Conservation (phyloP, 352 stramenopile species). For the Phytophthora rubi region DNA sequence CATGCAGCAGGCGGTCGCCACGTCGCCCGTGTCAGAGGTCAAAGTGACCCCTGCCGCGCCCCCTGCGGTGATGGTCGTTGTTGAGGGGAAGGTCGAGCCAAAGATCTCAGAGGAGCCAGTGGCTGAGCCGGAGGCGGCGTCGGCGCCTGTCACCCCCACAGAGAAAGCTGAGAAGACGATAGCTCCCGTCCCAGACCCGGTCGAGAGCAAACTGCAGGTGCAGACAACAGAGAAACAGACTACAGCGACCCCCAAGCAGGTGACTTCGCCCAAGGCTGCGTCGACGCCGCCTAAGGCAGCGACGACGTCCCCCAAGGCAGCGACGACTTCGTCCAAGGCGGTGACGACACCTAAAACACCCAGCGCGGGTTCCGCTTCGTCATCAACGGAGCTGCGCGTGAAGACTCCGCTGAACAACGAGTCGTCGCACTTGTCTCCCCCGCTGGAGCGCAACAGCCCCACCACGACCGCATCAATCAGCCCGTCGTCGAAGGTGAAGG, state of each 20-base stretch:
- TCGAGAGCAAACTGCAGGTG: slow-evolving; percentile 27
- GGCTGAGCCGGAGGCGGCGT: background rate
- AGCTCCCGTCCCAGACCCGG: background rate
- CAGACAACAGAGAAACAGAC: slow-evolving; percentile 10
- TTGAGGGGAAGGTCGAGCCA: slow-evolving; percentile 8
- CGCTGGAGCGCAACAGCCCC: slow-evolving; percentile 51
- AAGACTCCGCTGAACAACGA: slow-evolving; percentile 53
- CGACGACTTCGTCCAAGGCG: slow-evolving; percentile 8
- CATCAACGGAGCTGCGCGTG: slow-evolving; percentile 46
- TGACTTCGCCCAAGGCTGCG: background rate
- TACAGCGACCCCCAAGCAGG: slow-evolving; percentile 3
- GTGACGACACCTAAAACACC: background rate
- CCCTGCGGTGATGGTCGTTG: background rate
- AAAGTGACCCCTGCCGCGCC: slow-evolving; percentile 12
- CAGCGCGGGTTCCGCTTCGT: slow-evolving; percentile 1
- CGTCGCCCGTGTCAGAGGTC: slow-evolving; percentile 14
- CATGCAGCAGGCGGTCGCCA: slow-evolving; percentile 6
- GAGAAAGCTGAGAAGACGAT: slow-evolving; percentile 12
- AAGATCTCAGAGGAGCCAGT: slow-evolving; percentile 13
- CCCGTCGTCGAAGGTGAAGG: slow-evolving; percentile 57
- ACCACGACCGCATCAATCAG: slow-evolving; percentile 54
- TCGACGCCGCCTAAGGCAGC: background rate
- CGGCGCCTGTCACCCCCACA: background rate
- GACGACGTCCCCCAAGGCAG: background rate
- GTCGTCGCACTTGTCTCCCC: slow-evolving; percentile 59